Conservation (phyloP, 345 rosid species). For the Anastatica hierochuntica region DNA sequence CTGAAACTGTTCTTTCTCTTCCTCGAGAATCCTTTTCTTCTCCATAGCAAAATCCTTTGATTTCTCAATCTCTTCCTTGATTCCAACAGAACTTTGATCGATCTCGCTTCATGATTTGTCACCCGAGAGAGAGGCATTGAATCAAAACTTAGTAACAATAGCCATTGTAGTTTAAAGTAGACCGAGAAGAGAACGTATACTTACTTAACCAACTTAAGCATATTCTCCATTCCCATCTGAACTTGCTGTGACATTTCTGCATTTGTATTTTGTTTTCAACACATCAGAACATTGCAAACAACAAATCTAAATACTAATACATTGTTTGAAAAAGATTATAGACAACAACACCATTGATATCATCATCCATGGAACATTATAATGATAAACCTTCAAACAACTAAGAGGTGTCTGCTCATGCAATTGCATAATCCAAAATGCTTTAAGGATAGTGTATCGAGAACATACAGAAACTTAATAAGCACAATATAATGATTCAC, state of each 20-base stretch:
- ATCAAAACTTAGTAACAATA: neutral
- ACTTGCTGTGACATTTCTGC: conserved; percentile 82
- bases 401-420: neutral
- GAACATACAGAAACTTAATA: neutral
- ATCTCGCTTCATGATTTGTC: conserved; percentile 50
- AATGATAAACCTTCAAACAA: neutral
- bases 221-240: conserved; percentile 62
- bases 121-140: neutral
- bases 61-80: conserved; percentile 67
- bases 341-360: neutral
- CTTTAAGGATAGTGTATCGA: neutral
- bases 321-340: too few species aligned
- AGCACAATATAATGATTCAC: neutral
- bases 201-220: conserved; percentile 83
- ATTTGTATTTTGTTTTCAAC: neutral
- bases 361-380: conserved; percentile 1
- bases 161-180: neutral
- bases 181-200: conserved; percentile 10
- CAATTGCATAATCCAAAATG: neutral
- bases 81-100: conserved; percentile 56
- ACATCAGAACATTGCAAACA: conserved; percentile 8
- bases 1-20: conserved; percentile 65
- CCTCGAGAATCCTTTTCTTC: conserved; percentile 61
- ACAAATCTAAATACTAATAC: neutral
- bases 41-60: conserved; percentile 56